Conservation (phyloP, 805 yeast genomes). For the Helenozyma rhizophorensis region DNA sequence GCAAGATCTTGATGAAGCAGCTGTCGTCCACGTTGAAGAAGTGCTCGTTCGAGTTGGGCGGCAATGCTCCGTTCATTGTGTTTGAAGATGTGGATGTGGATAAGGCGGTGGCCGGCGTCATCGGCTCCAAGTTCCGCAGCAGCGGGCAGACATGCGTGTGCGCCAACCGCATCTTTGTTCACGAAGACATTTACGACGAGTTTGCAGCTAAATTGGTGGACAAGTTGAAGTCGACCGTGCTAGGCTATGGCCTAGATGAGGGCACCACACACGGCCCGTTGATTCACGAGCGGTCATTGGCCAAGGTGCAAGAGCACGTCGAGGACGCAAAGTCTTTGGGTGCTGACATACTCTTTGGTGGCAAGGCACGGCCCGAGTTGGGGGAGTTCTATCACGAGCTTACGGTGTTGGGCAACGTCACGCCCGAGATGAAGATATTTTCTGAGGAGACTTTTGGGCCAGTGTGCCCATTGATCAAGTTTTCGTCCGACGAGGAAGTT, state of each 20-base stretch:
- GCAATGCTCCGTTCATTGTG: conserved; percentile 20
- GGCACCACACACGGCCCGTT: conserved; percentile 75
- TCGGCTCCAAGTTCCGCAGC: conserved; percentile 16
- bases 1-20: conserved; percentile 18
- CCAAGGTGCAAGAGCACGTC: conserved; percentile 58
- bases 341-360: conserved; percentile 63
- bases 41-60: conserved; percentile 18
- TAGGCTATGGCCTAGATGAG: conserved; percentile 61
- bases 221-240: conserved; percentile 27
- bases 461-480: conserved; percentile 64
- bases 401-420: conserved; percentile 61
- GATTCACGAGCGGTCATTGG: conserved; percentile 58
- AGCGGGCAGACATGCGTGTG: conserved; percentile 21
- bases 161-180: conserved; percentile 18
- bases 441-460: conserved; percentile 84
- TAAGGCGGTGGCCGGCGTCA: conserved; percentile 15
- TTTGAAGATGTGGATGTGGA: conserved; percentile 17
- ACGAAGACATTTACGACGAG: conserved; percentile 14
- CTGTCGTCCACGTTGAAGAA: conserved; percentile 15
- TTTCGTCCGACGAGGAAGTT: conserved; percentile 61
- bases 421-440: conserved; percentile 51
- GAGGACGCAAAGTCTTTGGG: conserved; percentile 63
- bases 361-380: conserved; percentile 46
- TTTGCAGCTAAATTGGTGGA: conserved; percentile 11
- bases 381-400: conserved; percentile 67